phyloP scores from a whole-genome alignment of 768 basidiomycete species.

The Scleroderma citrinum region DNA sequence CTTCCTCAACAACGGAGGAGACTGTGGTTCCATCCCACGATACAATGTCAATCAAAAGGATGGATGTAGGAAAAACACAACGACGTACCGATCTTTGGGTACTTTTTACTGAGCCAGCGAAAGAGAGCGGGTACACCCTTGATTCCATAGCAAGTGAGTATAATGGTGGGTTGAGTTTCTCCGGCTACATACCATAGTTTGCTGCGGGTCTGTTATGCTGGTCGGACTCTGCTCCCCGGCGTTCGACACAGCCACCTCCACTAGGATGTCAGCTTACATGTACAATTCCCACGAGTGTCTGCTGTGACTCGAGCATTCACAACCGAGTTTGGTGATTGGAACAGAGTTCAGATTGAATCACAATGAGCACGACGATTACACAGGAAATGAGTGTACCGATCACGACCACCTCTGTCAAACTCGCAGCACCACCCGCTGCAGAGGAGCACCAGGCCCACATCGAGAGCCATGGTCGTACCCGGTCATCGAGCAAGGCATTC shows the following conservation, averaged over 20 bases:
- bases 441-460: conserved; percentile 2
- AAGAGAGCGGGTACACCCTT: conserved; percentile 98
- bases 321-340: neutral
- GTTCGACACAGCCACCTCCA: conserved; percentile 5
- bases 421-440: conserved; percentile 3
- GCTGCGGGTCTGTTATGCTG: no score
- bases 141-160: conserved; percentile 4
- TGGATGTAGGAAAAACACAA: neutral
- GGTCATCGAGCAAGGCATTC: conserved; percentile 1
- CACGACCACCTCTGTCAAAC: conserved; percentile 12
- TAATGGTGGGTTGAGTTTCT: neutral
- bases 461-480: neutral
- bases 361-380: conserved; percentile 21
- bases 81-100: conserved; percentile 87
- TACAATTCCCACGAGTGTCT: conserved; percentile 13
- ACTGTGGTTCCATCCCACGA: conserved; percentile 42
- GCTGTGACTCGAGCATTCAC: conserved; percentile 15
- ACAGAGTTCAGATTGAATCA: neutral
- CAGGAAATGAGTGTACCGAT: neutral
- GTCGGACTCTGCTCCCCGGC: no score
- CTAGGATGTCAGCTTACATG: conserved; percentile 11
- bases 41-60: neutral
- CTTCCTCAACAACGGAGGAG: conserved; percentile 78
- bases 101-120: conserved; percentile 98
- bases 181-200: conserved; percentile 17